A percentile compares a stretch with the other conserved stretches of the same genome.
Conservation (phyloP, 2,329 filamentous ascomycete genomes). For the Colletotrichum tabaci region DNA sequence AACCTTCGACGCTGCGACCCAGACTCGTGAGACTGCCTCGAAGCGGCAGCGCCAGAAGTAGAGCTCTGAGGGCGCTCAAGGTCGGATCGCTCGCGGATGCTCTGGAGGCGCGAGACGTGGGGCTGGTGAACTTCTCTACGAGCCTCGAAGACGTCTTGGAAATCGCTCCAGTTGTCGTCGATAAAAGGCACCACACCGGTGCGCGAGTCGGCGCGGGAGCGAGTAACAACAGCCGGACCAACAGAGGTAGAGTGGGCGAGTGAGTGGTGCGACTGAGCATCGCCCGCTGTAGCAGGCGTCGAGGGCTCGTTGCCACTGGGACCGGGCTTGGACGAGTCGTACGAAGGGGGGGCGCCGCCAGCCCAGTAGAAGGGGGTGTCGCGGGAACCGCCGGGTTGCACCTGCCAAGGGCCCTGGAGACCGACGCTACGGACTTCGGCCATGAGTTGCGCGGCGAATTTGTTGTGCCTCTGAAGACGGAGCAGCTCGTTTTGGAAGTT, state of each 20-base stretch:
- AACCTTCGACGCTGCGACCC: constrained; percentile 34
- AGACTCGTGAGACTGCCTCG: constrained; percentile 28
- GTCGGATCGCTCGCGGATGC: constrained; percentile 39
- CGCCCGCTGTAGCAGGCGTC: constrained; percentile 33
- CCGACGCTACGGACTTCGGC: constrained; percentile 85
- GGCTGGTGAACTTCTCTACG: constrained; percentile 55
- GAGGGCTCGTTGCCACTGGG: constrained; percentile 39
- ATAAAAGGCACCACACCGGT: constrained; percentile 44
- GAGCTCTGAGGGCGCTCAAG: constrained; percentile 26
- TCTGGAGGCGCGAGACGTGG: constrained; percentile 44
- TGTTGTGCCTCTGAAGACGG: constrained; percentile 91
- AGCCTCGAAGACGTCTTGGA: constrained; percentile 62
- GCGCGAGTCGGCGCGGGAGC: constrained; percentile 41
- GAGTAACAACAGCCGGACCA: constrained; percentile 48
- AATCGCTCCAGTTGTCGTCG: constrained; percentile 55
- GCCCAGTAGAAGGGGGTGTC: constrained; percentile 76
- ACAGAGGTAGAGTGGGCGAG: constrained; percentile 47
- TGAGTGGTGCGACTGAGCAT: constrained; percentile 44
- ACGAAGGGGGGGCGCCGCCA: constrained; percentile 52
- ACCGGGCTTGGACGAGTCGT: constrained; percentile 47
- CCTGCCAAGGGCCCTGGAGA: constrained; percentile 80
- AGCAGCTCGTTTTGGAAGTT: constrained; percentile 97
- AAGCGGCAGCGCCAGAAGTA: constrained; percentile 15
- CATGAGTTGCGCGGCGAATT: constrained; percentile 94
- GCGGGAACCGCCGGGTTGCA: constrained; percentile 77